A percentile compares a stretch with the other conserved stretches of the same genome.
phyloP scores from a whole-genome alignment of 2,329 filamentous ascomycete species.

The Allantophomopsis cytisporea region DNA sequence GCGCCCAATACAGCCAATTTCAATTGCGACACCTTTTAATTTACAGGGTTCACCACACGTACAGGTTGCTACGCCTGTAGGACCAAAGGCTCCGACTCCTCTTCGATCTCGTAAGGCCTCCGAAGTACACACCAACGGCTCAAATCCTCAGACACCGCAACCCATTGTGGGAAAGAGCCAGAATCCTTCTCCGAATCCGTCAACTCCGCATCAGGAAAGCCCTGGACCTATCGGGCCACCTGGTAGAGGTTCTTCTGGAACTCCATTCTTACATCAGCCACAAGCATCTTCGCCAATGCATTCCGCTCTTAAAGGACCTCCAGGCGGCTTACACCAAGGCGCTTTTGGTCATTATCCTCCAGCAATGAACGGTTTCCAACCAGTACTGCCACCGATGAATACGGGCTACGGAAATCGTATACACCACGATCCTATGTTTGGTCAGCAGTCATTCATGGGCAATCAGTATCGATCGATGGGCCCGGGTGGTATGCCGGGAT shows the following conservation, averaged over 20 bases:
- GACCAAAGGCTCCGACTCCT: slow-evolving; percentile 74
- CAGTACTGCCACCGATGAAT: slow-evolving; percentile 21
- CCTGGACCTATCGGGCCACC: slow-evolving; percentile 47
- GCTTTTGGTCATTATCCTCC: slow-evolving; percentile 37
- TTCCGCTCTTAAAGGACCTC: slow-evolving; percentile 40
- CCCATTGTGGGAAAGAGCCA: slow-evolving; percentile 40
- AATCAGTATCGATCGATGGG: slow-evolving; percentile 40
- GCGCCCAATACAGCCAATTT: slow-evolving; percentile 24
- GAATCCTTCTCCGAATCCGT: slow-evolving; percentile 42
- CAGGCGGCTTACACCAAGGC: slow-evolving; percentile 28
- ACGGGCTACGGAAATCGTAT: slow-evolving; percentile 27
- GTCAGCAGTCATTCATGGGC: slow-evolving; percentile 34
- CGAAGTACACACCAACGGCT: slow-evolving; percentile 60
- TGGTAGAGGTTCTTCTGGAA: slow-evolving; percentile 40
- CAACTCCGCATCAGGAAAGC: slow-evolving; percentile 51
- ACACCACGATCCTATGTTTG: slow-evolving; percentile 36
- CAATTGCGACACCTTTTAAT: slow-evolving; percentile 36
- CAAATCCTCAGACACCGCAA: slow-evolving; percentile 58
- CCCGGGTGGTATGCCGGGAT: slow-evolving; percentile 34
- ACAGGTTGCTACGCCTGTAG: slow-evolving; percentile 61
- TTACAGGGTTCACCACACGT: slow-evolving; percentile 70
- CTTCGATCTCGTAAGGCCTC: slow-evolving; percentile 61
- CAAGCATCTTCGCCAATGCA: slow-evolving; percentile 53
- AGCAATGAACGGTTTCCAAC: slow-evolving; percentile 39
- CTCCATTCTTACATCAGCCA: slow-evolving; percentile 37